Evolutionary conservation across 1,139 yeast genomes (phyloP).

Genomic region (Taiozyma sp.): DNA sequence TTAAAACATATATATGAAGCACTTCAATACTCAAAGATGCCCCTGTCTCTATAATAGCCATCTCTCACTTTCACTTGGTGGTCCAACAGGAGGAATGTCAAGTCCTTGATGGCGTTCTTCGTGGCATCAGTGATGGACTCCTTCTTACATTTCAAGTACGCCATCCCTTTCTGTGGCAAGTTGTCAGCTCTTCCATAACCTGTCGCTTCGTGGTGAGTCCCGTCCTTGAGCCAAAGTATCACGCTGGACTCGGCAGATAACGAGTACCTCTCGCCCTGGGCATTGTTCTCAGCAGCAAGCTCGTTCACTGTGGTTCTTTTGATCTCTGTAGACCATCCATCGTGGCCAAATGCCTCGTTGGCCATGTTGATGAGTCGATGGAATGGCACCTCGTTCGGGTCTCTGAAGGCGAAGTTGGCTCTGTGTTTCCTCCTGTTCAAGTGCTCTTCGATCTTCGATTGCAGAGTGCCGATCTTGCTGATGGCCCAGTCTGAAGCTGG

Average conservation of each 20-base stretch:
- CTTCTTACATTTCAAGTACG: constrained; percentile 45
- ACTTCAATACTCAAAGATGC: constrained; percentile 6
- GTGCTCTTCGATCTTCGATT: constrained; percentile 20
- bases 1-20: background rate
- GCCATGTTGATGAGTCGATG: constrained; percentile 26
- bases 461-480: constrained; percentile 17
- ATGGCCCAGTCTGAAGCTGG: constrained; percentile 24
- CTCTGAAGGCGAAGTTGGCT: background rate
- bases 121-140: constrained; percentile 49
- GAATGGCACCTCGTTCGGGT: constrained; percentile 15
- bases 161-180: constrained; percentile 30
- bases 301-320: constrained; percentile 7
- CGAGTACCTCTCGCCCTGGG: constrained; percentile 9
- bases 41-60: constrained; percentile 23
- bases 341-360: constrained; percentile 44
- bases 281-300: background rate
- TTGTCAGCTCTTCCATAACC: constrained; percentile 41
- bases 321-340: constrained; percentile 46
- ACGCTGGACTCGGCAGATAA: constrained; percentile 26
- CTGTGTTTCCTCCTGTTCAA: constrained; percentile 3
- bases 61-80: constrained; percentile 27
- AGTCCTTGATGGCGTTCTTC: constrained; percentile 29
- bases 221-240: constrained; percentile 44
- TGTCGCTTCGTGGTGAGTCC: constrained; percentile 35
- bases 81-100: constrained; percentile 25